Evolutionary conservation across 371 early-diverging fungal genomes (phyloP).

Genomic region (Globomyces sp.): DNA sequence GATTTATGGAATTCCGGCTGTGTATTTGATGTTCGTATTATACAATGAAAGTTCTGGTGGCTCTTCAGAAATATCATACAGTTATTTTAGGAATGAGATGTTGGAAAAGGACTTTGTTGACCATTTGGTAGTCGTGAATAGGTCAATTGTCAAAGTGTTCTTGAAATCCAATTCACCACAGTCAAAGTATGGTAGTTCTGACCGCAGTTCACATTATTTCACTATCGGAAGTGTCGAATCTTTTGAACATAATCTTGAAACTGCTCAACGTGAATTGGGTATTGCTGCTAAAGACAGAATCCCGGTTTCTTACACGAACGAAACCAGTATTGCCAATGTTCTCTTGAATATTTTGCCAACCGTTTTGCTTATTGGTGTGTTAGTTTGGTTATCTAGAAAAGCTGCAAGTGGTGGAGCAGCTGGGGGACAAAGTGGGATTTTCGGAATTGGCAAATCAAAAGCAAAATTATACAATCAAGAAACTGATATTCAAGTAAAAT

Average conservation of each 20-base stretch:
- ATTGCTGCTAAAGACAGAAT: conserved; percentile 87
- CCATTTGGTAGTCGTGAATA: conserved; percentile 82
- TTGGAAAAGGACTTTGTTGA: conserved; percentile 93
- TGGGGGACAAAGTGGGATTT: conserved; percentile 59
- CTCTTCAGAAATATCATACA: conserved; percentile 76
- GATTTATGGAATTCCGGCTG: conserved; percentile 9
- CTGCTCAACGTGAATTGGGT: conserved; percentile 86
- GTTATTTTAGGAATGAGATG: conserved; percentile 83
- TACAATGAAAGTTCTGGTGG: neutral
- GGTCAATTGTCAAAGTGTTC: conserved; percentile 74
- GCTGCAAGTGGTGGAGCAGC: conserved; percentile 67
- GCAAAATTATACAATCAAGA: conserved; percentile 97
- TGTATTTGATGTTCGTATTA: conserved; percentile 1
- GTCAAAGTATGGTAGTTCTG: conserved; percentile 23
- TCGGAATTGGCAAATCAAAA: conserved; percentile 92
- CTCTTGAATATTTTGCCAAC: conserved; percentile 92
- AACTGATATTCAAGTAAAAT: conserved; percentile 90
- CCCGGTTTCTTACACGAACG: conserved; percentile 83
- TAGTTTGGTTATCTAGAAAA: conserved; percentile 81
- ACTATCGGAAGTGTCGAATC: conserved; percentile 94
- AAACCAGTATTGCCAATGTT: conserved; percentile 66
- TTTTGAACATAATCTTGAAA: conserved; percentile 89
- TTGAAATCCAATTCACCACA: conserved; percentile 68
- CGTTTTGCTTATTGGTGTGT: conserved; percentile 78
- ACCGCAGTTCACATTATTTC: conserved; percentile 56